Conservation (phyloP, 1,284 basidiomycete species). For the Laetiporus sulphureus region DNA sequence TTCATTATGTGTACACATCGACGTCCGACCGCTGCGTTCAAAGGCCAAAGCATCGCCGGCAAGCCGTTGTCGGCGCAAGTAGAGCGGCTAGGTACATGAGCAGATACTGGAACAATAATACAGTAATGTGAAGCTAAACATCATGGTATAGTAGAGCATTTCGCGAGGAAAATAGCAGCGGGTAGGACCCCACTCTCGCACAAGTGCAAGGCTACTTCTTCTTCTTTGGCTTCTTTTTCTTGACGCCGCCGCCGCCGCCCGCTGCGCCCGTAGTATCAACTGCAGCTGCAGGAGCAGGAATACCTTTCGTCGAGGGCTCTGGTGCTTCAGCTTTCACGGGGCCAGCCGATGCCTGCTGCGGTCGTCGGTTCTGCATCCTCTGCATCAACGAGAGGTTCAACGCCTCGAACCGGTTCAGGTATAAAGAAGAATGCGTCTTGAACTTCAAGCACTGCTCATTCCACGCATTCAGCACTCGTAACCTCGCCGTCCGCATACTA, state of each 20-base stretch:
- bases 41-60: too few species aligned
- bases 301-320: slow-evolving; percentile 18
- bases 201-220: slow-evolving; percentile 37
- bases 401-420: slow-evolving; percentile 90
- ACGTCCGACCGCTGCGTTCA: too few species aligned
- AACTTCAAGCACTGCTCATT: slow-evolving; percentile 81
- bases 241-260: slow-evolving; percentile 34
- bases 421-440: slow-evolving; percentile 88
- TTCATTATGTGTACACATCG: too few species aligned
- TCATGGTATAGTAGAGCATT: too few species aligned
- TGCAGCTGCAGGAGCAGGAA: slow-evolving; percentile 17
- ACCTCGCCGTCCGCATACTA: neutral
- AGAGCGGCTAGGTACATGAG: too few species aligned
- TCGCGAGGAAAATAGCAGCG: too few species aligned
- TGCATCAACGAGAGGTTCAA: slow-evolving; percentile 79
- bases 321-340: slow-evolving; percentile 8
- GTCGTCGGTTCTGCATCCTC: slow-evolving; percentile 68
- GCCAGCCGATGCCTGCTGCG: slow-evolving; percentile 16
- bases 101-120: too few species aligned
- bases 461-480: neutral
- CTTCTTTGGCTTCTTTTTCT: slow-evolving; percentile 53
- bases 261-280: slow-evolving; percentile 18
- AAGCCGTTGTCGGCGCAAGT: too few species aligned
- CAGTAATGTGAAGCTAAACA: too few species aligned
- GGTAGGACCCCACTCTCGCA: too few species aligned